Evolutionary conservation across 805 yeast species (phyloP).

Genomic region (Maudiozyma barnettii): DNA sequence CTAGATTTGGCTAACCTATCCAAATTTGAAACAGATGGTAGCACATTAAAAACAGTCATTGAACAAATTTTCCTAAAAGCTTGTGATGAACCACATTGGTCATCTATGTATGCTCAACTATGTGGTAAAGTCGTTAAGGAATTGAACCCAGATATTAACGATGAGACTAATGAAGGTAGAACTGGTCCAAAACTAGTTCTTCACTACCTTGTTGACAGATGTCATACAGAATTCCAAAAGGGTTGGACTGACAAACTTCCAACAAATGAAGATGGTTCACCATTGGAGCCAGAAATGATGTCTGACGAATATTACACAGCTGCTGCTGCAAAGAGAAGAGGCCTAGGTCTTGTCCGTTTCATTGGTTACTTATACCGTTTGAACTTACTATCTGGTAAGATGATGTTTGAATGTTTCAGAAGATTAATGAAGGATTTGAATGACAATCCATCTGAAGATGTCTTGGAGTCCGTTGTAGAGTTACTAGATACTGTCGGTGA

Average conservation of each 20-base stretch:
- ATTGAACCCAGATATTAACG: conserved; percentile 57
- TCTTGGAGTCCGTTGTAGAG: conserved; percentile 80
- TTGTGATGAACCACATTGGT: conserved; percentile 97
- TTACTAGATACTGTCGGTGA: conserved; percentile 79
- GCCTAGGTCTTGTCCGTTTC: conserved; percentile 89
- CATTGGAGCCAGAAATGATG: conserved; percentile 75
- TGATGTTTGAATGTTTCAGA: conserved; percentile 64
- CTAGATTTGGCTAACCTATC: conserved; percentile 75
- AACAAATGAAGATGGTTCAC: conserved; percentile 69
- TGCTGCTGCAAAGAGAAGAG: conserved; percentile 94
- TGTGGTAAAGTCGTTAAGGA: conserved; percentile 69
- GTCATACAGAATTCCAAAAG: conserved; percentile 89
- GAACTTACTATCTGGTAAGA: conserved; percentile 62
- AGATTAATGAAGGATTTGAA: conserved; percentile 45
- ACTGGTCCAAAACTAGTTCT: conserved; percentile 70
- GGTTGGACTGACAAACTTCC: conserved; percentile 89
- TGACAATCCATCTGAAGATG: conserved; percentile 73
- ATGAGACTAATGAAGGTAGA: conserved; percentile 40
- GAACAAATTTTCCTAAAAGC: conserved; percentile 90
- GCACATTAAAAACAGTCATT: conserved; percentile 68
- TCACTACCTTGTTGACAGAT: conserved; percentile 68
- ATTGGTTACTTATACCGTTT: conserved; percentile 87
- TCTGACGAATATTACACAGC: conserved; percentile 87
- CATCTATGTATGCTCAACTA: conserved; percentile 88
- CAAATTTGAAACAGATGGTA: conserved; percentile 74